These are phyloP conservation scores for Entomortierella parvispora DNA, from an alignment of 192 early-diverging fungal genomes.

Conservation along the genomic window DNA sequence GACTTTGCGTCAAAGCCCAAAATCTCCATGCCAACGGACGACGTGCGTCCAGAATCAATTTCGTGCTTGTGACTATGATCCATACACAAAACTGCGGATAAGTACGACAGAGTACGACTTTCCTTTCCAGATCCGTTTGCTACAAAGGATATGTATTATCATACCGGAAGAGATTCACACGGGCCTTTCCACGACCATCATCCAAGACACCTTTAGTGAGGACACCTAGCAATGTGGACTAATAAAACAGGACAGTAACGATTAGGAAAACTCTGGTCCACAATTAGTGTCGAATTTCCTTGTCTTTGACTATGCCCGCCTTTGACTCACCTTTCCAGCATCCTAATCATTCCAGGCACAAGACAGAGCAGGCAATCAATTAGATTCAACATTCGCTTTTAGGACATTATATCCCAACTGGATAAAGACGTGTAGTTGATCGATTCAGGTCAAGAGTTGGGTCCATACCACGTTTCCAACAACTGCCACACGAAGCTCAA, in stretches of 20 bases:
- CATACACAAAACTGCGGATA: background rate
- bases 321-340: slow-evolving; percentile 71
- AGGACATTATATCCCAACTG: too few relatives aligned
- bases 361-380: background rate
- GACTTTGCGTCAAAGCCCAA: slow-evolving; percentile 87
- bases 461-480: slow-evolving; percentile 89
- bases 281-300: too few relatives aligned
- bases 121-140: background rate
- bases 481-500: slow-evolving; percentile 89
- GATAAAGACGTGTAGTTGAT: too few relatives aligned
- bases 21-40: slow-evolving; percentile 90
- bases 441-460: background rate
- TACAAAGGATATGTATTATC: background rate
- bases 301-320: background rate
- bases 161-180: slow-evolving; percentile 85
- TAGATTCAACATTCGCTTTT: too few relatives aligned
- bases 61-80: slow-evolving; percentile 85
- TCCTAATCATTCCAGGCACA: slow-evolving; percentile 42
- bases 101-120: background rate
- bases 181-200: slow-evolving; percentile 92
- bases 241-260: background rate
- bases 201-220: slow-evolving; percentile 91
- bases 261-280: too few relatives aligned
- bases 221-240: slow-evolving; percentile 89
- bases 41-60: slow-evolving; percentile 89